A percentile compares a stretch with the other conserved stretches of the same genome.
Conservation (phyloP, 2,329 filamentous ascomycete genomes). For the Microdochium bolleyi region DNA sequence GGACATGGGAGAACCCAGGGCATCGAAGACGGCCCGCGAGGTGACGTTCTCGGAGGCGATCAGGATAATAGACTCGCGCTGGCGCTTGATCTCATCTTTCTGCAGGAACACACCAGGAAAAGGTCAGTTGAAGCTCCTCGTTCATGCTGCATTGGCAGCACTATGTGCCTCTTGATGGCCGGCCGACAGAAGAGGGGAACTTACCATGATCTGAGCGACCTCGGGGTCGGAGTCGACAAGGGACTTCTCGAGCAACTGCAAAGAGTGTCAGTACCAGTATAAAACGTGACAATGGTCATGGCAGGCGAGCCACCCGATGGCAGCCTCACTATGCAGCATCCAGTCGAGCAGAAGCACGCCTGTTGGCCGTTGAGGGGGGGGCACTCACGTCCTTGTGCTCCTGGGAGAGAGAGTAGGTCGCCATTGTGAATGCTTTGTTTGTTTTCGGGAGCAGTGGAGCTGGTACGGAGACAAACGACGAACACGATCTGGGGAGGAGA, state of each 20-base stretch:
- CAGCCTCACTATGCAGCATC: no score
- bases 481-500: neutral
- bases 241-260: slow-evolving; percentile 89
- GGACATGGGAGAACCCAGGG: slow-evolving; percentile 87
- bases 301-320: no score
- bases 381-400: slow-evolving; percentile 24
- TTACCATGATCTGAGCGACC: slow-evolving; percentile 93
- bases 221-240: slow-evolving; percentile 87
- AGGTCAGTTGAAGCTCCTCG: neutral
- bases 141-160: neutral
- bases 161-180: neutral
- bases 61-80: slow-evolving; percentile 96
- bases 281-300: no score
- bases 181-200: slow-evolving; percentile 16
- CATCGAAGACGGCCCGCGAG: slow-evolving; percentile 95
- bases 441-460: neutral
- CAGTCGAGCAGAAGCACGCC: neutral
- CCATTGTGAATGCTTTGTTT: slow-evolving; percentile 14
- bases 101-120: slow-evolving; percentile 22
- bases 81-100: slow-evolving; percentile 91
- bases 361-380: neutral
- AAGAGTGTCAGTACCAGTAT: slow-evolving; percentile 12
- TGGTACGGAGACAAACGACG: neutral
- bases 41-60: slow-evolving; percentile 99
- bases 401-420: slow-evolving; percentile 25